These are phyloP conservation scores for Aureobasidium subglaciale DNA, from an alignment of 2,329 filamentous ascomycete species.

Conservation along the genomic window DNA sequence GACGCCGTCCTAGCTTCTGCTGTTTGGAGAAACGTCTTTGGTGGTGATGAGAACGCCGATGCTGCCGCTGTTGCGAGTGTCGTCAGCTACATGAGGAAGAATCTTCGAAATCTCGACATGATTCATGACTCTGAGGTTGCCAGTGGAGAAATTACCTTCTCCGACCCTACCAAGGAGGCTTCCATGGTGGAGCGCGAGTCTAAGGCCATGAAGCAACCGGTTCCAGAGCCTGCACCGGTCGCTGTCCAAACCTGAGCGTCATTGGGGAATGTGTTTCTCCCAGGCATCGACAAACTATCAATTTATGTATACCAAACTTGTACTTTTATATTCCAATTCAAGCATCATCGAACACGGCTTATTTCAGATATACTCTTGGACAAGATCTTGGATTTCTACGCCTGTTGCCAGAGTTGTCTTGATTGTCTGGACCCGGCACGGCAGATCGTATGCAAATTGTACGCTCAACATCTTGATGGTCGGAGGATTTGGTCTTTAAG, in stretches of 20 bases:
- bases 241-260: neutral
- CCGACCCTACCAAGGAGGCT: slow-evolving; percentile 5
- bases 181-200: slow-evolving; percentile 2
- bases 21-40: slow-evolving; percentile 90
- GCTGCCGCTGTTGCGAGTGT: slow-evolving; percentile 54
- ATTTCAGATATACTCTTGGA: neutral
- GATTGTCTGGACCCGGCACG: too few species aligned
- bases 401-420: too few species aligned
- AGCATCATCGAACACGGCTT: neutral
- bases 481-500: neutral
- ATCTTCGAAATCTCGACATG: slow-evolving; percentile 47
- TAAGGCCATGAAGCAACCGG: neutral
- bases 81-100: slow-evolving; percentile 56
- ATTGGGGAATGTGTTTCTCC: neutral
- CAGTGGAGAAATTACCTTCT: slow-evolving; percentile 43
- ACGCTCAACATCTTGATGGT: neutral
- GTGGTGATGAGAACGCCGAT: slow-evolving; percentile 59
- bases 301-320: neutral
- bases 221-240: neutral
- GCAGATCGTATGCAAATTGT: neutral
- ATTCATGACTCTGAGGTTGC: slow-evolving; percentile 47
- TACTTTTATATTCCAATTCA: neutral
- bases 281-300: neutral
- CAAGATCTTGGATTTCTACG: too few species aligned
- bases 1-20: slow-evolving; percentile 74